Conservation (phyloP, 768 basidiomycete species). For the Ramaria rubella region DNA sequence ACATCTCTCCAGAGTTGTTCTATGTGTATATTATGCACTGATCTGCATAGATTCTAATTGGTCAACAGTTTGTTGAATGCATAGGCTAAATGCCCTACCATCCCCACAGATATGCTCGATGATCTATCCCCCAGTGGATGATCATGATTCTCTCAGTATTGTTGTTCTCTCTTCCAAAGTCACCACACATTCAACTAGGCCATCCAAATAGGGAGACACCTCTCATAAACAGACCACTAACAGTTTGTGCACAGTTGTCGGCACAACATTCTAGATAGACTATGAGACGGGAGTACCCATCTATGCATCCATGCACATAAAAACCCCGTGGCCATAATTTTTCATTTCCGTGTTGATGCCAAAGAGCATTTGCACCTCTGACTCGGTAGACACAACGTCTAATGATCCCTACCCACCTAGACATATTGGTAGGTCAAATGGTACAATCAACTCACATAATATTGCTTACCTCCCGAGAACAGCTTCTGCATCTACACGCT, state of each 20-base stretch:
- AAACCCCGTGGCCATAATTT: not conserved
- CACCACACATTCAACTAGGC: slow-evolving; percentile 16
- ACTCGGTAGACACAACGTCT: slow-evolving; percentile 2
- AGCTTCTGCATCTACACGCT: not conserved
- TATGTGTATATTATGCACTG: slow-evolving; percentile 26
- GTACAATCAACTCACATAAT: not conserved
- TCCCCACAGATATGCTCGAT: slow-evolving; percentile 20
- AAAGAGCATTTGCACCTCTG: not conserved
- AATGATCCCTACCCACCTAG: slow-evolving; percentile 13
- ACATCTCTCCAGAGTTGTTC: slow-evolving; percentile 25
- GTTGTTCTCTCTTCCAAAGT: slow-evolving; percentile 19
- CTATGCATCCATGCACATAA: not conserved
- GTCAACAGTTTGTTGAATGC: not conserved
- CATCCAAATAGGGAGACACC: slow-evolving; percentile 10
- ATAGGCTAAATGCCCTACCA: slow-evolving; percentile 5
- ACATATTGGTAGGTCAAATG: not conserved
- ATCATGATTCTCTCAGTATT: slow-evolving; percentile 17
- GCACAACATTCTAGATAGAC: slow-evolving; percentile 21
- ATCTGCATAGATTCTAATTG: slow-evolving; percentile 13
- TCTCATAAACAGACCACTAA: slow-evolving; percentile 11
- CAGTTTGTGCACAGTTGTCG: slow-evolving; percentile 24
- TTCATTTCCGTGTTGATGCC: not conserved
- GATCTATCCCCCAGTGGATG: slow-evolving; percentile 5
- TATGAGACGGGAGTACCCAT: not conserved
- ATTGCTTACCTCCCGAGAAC: not conserved